Percentiles rank a stretch among this genome's conserved stretches.
Evolutionary conservation across 208 protist species (phyloP).

Genomic region (Trichomonas vaginalis): DNA sequence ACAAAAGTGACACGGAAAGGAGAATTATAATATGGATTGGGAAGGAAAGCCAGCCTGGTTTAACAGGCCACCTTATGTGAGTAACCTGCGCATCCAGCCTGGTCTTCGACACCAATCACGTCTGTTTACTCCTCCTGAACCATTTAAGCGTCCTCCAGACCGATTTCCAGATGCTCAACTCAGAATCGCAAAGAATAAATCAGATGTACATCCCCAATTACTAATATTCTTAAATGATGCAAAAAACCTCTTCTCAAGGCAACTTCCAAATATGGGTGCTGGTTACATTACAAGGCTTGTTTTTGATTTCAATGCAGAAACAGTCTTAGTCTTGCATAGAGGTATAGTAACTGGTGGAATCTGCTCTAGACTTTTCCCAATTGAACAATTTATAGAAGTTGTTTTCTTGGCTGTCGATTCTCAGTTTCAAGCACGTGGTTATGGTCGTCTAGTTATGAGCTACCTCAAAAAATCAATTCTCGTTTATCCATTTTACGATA

Average conservation of each 20-base stretch:
- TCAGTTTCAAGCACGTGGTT: slow-evolving; percentile 51
- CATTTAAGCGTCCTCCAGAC: neutral
- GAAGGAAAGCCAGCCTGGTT: neutral
- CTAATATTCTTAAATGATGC: slow-evolving; percentile 41
- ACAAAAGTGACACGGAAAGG: no score
- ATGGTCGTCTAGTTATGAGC: slow-evolving; percentile 54
- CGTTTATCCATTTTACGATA: slow-evolving; percentile 41
- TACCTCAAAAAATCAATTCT: slow-evolving; percentile 48
- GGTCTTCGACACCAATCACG: neutral
- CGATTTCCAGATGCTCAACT: neutral
- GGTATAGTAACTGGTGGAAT: slow-evolving; percentile 56
- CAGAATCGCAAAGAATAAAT: neutral
- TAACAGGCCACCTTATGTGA: neutral
- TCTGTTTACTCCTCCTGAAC: neutral
- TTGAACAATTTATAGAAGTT: slow-evolving; percentile 58
- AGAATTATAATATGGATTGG: no score
- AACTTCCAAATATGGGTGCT: slow-evolving; percentile 64
- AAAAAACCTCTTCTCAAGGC: slow-evolving; percentile 60
- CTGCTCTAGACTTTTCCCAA: slow-evolving; percentile 48
- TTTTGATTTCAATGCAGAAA: slow-evolving; percentile 37
- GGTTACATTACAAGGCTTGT: slow-evolving; percentile 60
- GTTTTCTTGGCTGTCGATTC: slow-evolving; percentile 61
- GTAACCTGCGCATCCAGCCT: neutral
- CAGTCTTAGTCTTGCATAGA: neutral
- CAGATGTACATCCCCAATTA: neutral